These are phyloP conservation scores for Claviceps fusiformis DNA, from an alignment of 2,329 filamentous ascomycete genomes.

Conservation along the genomic window DNA sequence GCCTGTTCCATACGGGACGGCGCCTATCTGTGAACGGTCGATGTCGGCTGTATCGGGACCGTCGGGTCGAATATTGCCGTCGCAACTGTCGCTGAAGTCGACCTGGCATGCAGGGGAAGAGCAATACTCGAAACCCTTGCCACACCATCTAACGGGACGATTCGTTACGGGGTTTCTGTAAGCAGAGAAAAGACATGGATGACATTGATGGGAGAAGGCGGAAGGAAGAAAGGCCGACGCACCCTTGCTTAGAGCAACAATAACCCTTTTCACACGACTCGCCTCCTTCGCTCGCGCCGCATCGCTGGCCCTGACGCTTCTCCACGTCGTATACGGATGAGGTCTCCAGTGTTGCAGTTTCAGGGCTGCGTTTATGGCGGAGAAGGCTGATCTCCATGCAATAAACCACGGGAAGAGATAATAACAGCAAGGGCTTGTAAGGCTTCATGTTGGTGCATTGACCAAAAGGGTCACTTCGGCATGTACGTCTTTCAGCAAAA, in stretches of 20 bases:
- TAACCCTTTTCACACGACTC: constrained; percentile 18
- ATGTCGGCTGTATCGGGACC: constrained; percentile 42
- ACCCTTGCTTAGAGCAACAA: constrained; percentile 31
- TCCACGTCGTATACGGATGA: background rate
- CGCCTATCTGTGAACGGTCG: constrained; percentile 37
- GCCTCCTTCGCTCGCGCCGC: background rate
- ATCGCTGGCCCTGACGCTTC: background rate
- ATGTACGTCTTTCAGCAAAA: background rate
- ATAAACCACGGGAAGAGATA: background rate
- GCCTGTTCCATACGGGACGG: constrained; percentile 39
- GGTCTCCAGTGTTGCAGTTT: background rate
- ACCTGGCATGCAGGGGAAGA: constrained; percentile 48
- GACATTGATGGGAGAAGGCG: no score
- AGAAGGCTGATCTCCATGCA: background rate
- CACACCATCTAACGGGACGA: constrained; percentile 36
- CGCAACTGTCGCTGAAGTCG: constrained; percentile 45
- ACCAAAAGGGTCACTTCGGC: background rate
- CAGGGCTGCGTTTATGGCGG: background rate
- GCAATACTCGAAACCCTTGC: constrained; percentile 41
- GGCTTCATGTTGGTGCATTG: background rate
- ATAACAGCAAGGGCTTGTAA: background rate
- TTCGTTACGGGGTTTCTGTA: background rate
- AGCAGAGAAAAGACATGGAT: background rate
- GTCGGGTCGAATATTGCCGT: constrained; percentile 38
- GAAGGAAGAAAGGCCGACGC: constrained; percentile 3